Evolutionary conservation across 2,329 filamentous ascomycete genomes (phyloP).

Genomic region (Furcasterigmium sp.): DNA sequence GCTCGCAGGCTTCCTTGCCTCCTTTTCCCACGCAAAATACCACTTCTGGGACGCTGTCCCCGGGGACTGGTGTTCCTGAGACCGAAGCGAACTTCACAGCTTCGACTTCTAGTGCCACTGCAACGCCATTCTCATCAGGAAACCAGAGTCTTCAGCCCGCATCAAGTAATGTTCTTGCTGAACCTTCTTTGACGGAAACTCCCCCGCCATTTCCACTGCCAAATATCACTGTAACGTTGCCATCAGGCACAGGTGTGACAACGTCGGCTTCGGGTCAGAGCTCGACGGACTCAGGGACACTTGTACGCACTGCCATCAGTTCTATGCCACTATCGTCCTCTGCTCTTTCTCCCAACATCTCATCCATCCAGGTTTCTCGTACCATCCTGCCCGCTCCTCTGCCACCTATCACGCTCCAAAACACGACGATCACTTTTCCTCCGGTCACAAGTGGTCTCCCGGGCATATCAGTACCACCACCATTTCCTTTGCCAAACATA

Average conservation of each 20-base stretch:
- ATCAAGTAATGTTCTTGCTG: no score
- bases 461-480: no score
- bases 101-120: background rate
- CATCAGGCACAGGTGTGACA: background rate
- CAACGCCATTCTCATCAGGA: no score
- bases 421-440: background rate
- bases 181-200: no score
- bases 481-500: background rate
- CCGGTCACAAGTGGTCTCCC: background rate
- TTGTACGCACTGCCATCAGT: background rate
- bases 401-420: background rate
- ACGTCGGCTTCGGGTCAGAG: background rate
- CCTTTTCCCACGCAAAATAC: constrained; percentile 1
- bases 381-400: background rate
- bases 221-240: background rate
- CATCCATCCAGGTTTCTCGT: background rate
- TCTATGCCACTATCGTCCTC: background rate
- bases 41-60: background rate
- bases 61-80: no score
- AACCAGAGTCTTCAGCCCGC: background rate
- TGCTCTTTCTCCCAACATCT: background rate
- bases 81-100: no score
- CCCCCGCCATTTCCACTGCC: background rate
- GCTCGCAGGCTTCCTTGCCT: background rate
- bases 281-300: background rate